Evolutionary conservation across 352 stramenopile species (phyloP).

Genomic region (Phytophthora sojae): DNA sequence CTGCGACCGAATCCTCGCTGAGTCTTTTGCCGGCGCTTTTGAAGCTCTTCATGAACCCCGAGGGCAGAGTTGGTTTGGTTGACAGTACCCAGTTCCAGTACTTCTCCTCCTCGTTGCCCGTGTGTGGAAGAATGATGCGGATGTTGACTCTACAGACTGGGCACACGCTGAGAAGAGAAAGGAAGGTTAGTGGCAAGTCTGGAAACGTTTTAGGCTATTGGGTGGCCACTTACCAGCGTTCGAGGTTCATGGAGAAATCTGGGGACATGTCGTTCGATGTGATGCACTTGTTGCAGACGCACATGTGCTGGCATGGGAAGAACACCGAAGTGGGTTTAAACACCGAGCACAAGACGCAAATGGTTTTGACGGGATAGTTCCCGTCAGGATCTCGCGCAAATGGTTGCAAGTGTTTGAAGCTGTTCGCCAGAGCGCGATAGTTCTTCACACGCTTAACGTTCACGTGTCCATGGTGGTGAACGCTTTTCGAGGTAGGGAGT

Average conservation of each 20-base stretch:
- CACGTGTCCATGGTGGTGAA: neutral
- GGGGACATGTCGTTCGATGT: slow-evolving; percentile 44
- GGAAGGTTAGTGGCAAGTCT: too few species aligned
- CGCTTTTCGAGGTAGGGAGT: neutral
- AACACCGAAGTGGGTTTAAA: slow-evolving; percentile 23
- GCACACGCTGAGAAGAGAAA: neutral
- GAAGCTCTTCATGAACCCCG: slow-evolving; percentile 62
- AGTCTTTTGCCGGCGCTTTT: slow-evolving; percentile 35
- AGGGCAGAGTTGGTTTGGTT: slow-evolving; percentile 46
- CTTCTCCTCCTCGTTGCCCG: slow-evolving; percentile 50
- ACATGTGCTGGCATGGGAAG: slow-evolving; percentile 65
- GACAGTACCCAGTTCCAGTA: slow-evolving; percentile 71
- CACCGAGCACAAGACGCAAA: slow-evolving; percentile 53
- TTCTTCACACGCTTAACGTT: slow-evolving; percentile 48
- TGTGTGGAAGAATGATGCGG: slow-evolving; percentile 57
- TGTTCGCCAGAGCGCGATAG: slow-evolving; percentile 52
- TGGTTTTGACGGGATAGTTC: slow-evolving; percentile 39
- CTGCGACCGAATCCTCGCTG: neutral
- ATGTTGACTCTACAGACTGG: slow-evolving; percentile 65
- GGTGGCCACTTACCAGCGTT: slow-evolving; percentile 17
- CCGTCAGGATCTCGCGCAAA: slow-evolving; percentile 53
- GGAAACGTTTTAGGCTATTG: too few species aligned
- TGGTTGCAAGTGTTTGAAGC: slow-evolving; percentile 53
- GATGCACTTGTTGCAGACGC: slow-evolving; percentile 63
- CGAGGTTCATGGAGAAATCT: slow-evolving; percentile 16